Percentiles rank a stretch among this genome's conserved stretches.
These are phyloP conservation scores for Glycine latifolia DNA, from an alignment of 306 rosid genomes.

Conservation along the genomic window DNA sequence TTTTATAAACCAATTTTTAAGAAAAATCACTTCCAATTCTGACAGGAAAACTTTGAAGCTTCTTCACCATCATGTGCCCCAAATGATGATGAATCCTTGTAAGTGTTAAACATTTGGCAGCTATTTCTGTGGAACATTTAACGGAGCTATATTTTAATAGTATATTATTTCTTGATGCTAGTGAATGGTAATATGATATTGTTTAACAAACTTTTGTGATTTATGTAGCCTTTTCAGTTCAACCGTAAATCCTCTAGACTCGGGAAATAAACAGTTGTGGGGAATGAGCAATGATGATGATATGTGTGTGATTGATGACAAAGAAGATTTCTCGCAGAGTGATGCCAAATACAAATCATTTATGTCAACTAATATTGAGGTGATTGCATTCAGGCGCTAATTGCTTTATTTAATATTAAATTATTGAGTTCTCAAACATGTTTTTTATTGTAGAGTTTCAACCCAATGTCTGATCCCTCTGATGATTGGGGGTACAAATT, in stretches of 20 bases:
- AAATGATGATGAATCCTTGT: constrained; percentile 58
- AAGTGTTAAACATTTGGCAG: constrained; percentile 47
- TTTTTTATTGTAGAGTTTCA: constrained; percentile 72
- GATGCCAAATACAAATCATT: constrained; percentile 57
- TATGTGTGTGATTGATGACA: constrained; percentile 85
- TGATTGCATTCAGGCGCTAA: constrained; percentile 43
- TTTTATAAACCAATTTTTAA: constrained; percentile 34
- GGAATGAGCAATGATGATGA: constrained; percentile 70
- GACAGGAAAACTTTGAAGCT: constrained; percentile 65
- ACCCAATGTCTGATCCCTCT: constrained; percentile 90
- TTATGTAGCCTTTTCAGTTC: constrained; percentile 68
- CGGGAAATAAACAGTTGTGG: constrained; percentile 61
- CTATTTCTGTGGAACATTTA: constrained; percentile 37
- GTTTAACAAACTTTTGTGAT: constrained; percentile 59
- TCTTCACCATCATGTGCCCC: constrained; percentile 56
- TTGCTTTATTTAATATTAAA: constrained; percentile 31
- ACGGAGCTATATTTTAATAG: constrained; percentile 7
- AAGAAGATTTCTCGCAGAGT: constrained; percentile 57
- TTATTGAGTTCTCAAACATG: constrained; percentile 28
- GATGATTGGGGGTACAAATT: constrained; percentile 81
- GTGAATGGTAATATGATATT: constrained; percentile 53
- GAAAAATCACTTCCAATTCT: constrained; percentile 36
- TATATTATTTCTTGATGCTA: constrained; percentile 46
- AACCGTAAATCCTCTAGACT: constrained; percentile 53
- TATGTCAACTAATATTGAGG: constrained; percentile 68